Conservation (phyloP, 1,284 basidiomycete genomes). For the Apiotrichum mycotoxinovorans region DNA sequence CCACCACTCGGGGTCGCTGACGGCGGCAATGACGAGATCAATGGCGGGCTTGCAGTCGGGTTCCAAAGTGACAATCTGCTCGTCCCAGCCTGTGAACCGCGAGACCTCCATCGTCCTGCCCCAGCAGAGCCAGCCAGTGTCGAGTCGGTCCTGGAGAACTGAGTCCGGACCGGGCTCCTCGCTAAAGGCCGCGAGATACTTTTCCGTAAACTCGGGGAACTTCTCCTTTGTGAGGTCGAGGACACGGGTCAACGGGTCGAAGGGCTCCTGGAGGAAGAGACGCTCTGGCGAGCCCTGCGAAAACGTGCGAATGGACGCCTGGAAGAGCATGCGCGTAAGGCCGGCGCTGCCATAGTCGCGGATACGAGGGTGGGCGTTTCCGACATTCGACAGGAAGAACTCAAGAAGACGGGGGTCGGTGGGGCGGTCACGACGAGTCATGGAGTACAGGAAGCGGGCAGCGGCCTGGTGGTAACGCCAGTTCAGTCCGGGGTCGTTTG, state of each 20-base stretch:
- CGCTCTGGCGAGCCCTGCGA: constrained; percentile 59
- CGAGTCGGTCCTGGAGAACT: constrained; percentile 64
- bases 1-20: constrained; percentile 62
- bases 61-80: constrained; percentile 65
- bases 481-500: constrained; percentile 57
- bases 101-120: constrained; percentile 68
- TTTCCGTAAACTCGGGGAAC: constrained; percentile 54
- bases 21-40: constrained; percentile 56
- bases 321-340: constrained; percentile 68
- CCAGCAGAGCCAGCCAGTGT: constrained; percentile 86
- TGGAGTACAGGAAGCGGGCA: constrained; percentile 64
- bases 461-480: constrained; percentile 88
- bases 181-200: constrained; percentile 55
- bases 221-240: constrained; percentile 53
- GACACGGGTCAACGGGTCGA: constrained; percentile 64
- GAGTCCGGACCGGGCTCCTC: constrained; percentile 45
- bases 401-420: constrained; percentile 62
- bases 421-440: constrained; percentile 72
- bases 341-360: constrained; percentile 68
- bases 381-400: constrained; percentile 66
- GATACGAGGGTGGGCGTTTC: constrained; percentile 77
- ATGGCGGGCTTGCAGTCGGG: constrained; percentile 60
- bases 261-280: constrained; percentile 75
- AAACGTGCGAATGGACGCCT: constrained; percentile 81
- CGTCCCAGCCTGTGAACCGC: constrained; percentile 53